phyloP scores from a whole-genome alignment of 768 basidiomycete genomes.

The Mrakia gelida region DNA sequence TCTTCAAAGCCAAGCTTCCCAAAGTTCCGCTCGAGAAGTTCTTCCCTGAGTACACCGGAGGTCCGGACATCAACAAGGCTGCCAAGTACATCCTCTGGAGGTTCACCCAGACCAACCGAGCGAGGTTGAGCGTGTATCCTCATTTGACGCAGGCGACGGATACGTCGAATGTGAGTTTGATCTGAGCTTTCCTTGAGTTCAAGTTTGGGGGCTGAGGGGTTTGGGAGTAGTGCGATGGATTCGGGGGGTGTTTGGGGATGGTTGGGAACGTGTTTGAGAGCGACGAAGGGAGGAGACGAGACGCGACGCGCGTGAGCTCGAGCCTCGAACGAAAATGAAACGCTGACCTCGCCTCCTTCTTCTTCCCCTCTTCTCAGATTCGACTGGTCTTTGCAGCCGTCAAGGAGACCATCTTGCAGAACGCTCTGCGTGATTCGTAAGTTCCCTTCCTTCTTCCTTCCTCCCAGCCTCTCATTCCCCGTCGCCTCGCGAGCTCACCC shows the following conservation, averaged over 20 bases:
- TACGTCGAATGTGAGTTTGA: conserved; percentile 29
- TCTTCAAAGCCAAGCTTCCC: conserved; percentile 69
- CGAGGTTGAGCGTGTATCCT: conserved; percentile 28
- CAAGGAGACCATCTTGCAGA: conserved; percentile 89
- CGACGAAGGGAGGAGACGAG: too few species aligned
- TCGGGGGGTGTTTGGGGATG: not conserved
- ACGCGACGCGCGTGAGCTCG: too few species aligned
- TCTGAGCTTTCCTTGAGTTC: not conserved
- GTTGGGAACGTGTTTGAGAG: too few species aligned
- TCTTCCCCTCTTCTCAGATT: conserved; percentile 41
- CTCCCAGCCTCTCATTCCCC: too few species aligned
- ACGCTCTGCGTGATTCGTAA: conserved; percentile 70
- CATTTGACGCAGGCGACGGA: conserved; percentile 30
- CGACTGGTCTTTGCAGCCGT: conserved; percentile 76
- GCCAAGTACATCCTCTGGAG: conserved; percentile 20
- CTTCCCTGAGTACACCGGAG: conserved; percentile 75
- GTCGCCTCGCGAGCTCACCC: not conserved
- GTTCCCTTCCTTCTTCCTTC: not conserved
- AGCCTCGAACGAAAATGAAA: not conserved
- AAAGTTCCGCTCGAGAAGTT: conserved; percentile 54
- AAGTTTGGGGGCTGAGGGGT: not conserved
- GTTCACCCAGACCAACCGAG: conserved; percentile 40
- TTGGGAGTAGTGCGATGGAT: not conserved
- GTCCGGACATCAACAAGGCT: conserved; percentile 22
- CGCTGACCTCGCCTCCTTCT: not conserved